Evolutionary conservation across 768 basidiomycete genomes (phyloP).

Genomic region (Hemileccinum impolitum): DNA sequence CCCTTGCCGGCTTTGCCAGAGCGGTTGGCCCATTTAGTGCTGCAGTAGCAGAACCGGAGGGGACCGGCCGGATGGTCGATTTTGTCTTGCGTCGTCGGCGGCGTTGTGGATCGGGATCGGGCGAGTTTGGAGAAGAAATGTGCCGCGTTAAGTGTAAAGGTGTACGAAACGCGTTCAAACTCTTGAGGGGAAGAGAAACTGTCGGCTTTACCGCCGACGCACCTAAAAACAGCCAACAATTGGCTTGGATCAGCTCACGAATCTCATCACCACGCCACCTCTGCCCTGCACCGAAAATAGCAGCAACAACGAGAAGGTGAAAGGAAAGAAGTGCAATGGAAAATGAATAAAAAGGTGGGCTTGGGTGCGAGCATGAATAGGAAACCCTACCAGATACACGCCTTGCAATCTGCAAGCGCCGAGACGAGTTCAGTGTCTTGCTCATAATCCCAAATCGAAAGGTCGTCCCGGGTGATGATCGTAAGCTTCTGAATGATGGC

Average conservation of each 20-base stretch:
- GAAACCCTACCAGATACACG: conserved; percentile 22
- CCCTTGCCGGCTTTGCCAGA: conserved; percentile 8
- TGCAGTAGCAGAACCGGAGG: conserved; percentile 28
- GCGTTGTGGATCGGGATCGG: not conserved
- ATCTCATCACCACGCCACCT: not conserved
- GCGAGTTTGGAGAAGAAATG: conserved; percentile 20
- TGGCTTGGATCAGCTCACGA: conserved; percentile 2
- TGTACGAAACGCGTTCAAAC: conserved; percentile 24
- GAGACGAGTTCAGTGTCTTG: conserved; percentile 22
- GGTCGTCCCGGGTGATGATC: conserved; percentile 22
- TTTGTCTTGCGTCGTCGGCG: not conserved
- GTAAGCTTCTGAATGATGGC: conserved; percentile 21
- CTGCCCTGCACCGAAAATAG: too few species aligned
- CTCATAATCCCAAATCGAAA: conserved; percentile 27
- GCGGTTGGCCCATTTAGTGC: conserved; percentile 22
- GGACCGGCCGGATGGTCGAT: not conserved
- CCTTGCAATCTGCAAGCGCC: conserved; percentile 19
- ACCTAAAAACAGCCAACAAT: conserved; percentile 10
- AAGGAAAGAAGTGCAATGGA: too few species aligned
- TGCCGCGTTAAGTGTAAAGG: conserved; percentile 23
- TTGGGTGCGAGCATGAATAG: not conserved
- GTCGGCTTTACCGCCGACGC: conserved; percentile 24
- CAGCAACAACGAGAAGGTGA: not conserved
- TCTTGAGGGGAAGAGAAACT: conserved; percentile 21
- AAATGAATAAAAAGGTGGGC: not conserved